Evolutionary conservation across 2,329 filamentous ascomycete genomes (phyloP).

Genomic region (Fusarium pseudonygamai): DNA sequence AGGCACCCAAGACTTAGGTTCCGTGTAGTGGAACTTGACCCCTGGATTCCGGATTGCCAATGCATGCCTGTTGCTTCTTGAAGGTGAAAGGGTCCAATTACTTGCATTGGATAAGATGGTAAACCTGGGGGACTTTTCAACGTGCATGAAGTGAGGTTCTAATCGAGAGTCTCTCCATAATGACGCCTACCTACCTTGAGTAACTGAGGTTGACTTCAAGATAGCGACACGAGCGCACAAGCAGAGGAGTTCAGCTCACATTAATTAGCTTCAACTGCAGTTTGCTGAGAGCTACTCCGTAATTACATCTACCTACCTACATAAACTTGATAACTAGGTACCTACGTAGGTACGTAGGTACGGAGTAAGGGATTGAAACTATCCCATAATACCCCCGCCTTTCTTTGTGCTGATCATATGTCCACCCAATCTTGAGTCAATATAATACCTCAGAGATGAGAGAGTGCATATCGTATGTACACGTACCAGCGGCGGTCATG

Average conservation of each 20-base stretch:
- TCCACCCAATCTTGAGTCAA: slow-evolving; percentile 2
- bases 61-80: slow-evolving; percentile 4
- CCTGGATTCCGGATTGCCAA: slow-evolving; percentile 17
- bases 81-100: slow-evolving; percentile 11
- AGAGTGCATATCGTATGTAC: neutral
- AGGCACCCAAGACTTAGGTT: slow-evolving; percentile 28
- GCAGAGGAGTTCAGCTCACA: slow-evolving; percentile 1
- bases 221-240: neutral
- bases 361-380: neutral
- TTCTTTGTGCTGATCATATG: slow-evolving; percentile 12
- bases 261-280: slow-evolving; percentile 9
- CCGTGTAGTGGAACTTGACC: slow-evolving; percentile 9
- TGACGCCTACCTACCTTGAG: neutral
- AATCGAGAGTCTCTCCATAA: neutral
- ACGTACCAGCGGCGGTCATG: slow-evolving; percentile 2
- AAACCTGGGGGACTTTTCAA: slow-evolving; percentile 7
- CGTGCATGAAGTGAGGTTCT: slow-evolving; percentile 6
- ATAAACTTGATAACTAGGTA: neutral
- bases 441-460: neutral
- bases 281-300: neutral
- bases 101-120: slow-evolving; percentile 10
- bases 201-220: neutral
- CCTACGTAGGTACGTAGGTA: too few relatives aligned
- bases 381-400: slow-evolving; percentile 6
- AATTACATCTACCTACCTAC: neutral